A percentile compares a stretch with the other conserved stretches of the same genome.
These are phyloP conservation scores for Hypoxylon fragiforme DNA, from an alignment of 495 filamentous ascomycete species.

Conservation along the genomic window DNA sequence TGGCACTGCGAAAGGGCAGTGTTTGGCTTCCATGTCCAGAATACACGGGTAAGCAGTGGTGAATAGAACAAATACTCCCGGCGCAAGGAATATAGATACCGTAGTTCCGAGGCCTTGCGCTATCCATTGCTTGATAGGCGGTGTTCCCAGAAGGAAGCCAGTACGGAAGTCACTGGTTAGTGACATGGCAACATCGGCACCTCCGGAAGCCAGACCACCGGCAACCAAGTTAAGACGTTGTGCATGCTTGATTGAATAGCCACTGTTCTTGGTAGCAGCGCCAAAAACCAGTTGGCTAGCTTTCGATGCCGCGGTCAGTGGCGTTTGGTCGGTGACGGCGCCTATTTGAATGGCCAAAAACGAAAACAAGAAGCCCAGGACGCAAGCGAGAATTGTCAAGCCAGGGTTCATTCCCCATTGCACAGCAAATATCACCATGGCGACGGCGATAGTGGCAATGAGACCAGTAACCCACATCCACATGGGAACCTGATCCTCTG, in stretches of 20 bases:
- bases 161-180: conserved; percentile 64
- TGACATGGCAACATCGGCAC: conserved; percentile 56
- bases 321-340: conserved; percentile 64
- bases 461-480: conserved; percentile 65
- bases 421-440: conserved; percentile 61
- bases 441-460: conserved; percentile 54
- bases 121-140: conserved; percentile 65
- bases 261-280: conserved; percentile 57
- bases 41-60: conserved; percentile 68
- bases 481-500: conserved; percentile 59
- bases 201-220: conserved; percentile 61
- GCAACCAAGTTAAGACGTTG: conserved; percentile 67
- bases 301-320: conserved; percentile 66
- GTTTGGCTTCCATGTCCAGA: conserved; percentile 43
- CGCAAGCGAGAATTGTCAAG: conserved; percentile 60
- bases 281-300: conserved; percentile 70
- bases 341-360: conserved; percentile 70
- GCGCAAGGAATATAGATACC: conserved; percentile 63
- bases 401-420: conserved; percentile 66
- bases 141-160: conserved; percentile 64
- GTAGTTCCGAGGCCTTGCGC: conserved; percentile 64
- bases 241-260: conserved; percentile 49
- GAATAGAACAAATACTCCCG: conserved; percentile 67
- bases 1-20: conserved; percentile 60
- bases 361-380: conserved; percentile 69